phyloP scores from a whole-genome alignment of 176 grass and related monocot genomes.

The Aegilops speltoides region DNA sequence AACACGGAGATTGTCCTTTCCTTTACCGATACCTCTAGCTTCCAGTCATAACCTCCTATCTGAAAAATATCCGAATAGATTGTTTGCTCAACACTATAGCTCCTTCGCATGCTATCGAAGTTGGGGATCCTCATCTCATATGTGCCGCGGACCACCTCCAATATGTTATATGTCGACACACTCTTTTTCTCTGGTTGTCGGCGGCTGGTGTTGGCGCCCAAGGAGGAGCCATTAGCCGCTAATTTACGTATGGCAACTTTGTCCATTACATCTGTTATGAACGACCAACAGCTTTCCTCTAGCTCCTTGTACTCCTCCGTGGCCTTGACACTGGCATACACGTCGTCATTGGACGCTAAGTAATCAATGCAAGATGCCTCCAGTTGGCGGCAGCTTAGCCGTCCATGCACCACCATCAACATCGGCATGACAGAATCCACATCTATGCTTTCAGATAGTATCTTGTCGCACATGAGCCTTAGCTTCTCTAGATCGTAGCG shows the following conservation, averaged over 20 bases:
- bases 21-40: neutral
- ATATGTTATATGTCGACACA: neutral
- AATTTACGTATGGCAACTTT: neutral
- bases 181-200: neutral
- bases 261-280: neutral
- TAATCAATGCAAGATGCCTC: neutral
- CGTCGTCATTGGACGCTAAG: neutral
- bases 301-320: neutral
- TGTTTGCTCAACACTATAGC: neutral
- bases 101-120: neutral
- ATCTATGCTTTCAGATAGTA: neutral
- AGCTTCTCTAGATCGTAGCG: neutral
- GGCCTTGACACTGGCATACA: neutral
- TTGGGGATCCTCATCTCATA: neutral
- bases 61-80: neutral
- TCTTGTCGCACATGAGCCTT: neutral
- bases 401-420: neutral
- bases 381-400: neutral
- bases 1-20: neutral
- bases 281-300: neutral
- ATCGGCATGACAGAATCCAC: neutral
- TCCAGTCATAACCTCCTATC: neutral
- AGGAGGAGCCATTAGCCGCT: neutral
- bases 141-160: neutral
- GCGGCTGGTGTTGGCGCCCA: neutral